Conservation (phyloP, 179 eudicot genomes). For the Vitellaria paradoxa region DNA sequence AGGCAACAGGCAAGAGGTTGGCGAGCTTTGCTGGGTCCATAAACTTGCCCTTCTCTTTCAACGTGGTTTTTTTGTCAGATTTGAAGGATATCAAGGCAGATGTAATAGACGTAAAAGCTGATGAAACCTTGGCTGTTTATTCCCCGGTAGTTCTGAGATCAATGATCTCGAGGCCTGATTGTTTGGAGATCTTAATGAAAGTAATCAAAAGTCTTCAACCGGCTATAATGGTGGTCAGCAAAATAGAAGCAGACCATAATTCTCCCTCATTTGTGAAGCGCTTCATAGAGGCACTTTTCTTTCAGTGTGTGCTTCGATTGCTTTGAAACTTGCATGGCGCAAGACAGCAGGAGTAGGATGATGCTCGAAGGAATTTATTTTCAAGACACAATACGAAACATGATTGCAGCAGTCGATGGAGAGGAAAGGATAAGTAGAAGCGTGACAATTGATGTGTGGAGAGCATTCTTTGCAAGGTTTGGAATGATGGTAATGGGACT, state of each 20-base stretch:
- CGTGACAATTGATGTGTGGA: conserved; percentile 20
- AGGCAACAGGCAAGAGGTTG: conserved; percentile 13
- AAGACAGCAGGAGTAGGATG: conserved; percentile 1
- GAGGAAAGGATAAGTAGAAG: conserved; percentile 2
- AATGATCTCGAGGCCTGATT: conserved; percentile 11
- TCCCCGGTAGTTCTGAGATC: conserved; percentile 4
- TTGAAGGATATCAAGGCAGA: conserved; percentile 9
- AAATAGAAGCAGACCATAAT: conserved; percentile 12
- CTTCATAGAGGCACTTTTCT: conserved; percentile 20
- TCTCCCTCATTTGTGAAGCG: conserved; percentile 19
- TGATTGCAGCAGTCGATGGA: conserved; percentile 13
- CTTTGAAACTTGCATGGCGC: conserved; percentile 10
- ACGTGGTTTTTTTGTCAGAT: conserved; percentile 12
- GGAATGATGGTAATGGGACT: conserved; percentile 16
- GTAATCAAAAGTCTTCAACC: conserved; percentile 14
- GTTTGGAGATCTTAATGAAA: conserved; percentile 14
- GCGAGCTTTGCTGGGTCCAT: conserved; percentile 11
- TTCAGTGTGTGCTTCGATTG: conserved; percentile 15
- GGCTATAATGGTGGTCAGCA: conserved; percentile 8
- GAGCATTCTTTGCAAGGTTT: conserved; percentile 17
- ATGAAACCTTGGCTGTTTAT: conserved; percentile 10
- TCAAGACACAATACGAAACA: neutral
- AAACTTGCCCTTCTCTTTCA: conserved; percentile 14
- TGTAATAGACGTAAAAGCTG: neutral
- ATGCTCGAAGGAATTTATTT: conserved; percentile 10